Conservation (phyloP, 768 basidiomycete species). For the Obba rivulosa region DNA sequence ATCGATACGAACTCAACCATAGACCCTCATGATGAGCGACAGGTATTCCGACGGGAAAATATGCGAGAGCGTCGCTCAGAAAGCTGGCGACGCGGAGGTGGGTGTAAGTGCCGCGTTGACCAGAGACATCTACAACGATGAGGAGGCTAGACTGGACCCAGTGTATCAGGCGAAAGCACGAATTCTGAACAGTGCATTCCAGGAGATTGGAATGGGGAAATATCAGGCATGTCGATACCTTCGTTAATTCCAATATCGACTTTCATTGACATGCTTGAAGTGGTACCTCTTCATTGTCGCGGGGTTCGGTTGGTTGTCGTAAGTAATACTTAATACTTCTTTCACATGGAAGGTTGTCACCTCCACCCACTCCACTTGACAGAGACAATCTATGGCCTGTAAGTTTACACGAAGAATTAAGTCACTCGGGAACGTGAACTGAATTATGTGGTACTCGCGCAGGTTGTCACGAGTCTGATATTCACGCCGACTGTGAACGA, state of each 20-base stretch:
- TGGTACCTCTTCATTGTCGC: constrained; percentile 60
- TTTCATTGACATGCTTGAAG: constrained; percentile 25
- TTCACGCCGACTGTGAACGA: constrained; percentile 59
- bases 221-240: constrained; percentile 42
- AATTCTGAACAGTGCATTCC: constrained; percentile 40
- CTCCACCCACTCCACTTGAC: constrained; percentile 1
- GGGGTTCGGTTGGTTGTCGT: constrained; percentile 77
- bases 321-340: constrained; percentile 21
- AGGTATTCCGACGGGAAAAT: background rate
- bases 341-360: background rate
- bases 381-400: constrained; percentile 78
- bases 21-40: background rate
- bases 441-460: background rate
- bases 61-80: background rate
- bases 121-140: constrained; percentile 4
- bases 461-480: constrained; percentile 65
- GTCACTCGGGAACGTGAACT: background rate
- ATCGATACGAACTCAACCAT: no score
- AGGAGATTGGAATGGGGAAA: constrained; percentile 49
- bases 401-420: constrained; percentile 14
- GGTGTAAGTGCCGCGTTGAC: background rate
- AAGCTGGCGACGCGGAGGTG: background rate
- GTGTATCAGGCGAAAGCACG: constrained; percentile 43
- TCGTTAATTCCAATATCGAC: no score
- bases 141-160: constrained; percentile 28